Conservation (phyloP, 805 yeast genomes). For the Starmerella apis region DNA sequence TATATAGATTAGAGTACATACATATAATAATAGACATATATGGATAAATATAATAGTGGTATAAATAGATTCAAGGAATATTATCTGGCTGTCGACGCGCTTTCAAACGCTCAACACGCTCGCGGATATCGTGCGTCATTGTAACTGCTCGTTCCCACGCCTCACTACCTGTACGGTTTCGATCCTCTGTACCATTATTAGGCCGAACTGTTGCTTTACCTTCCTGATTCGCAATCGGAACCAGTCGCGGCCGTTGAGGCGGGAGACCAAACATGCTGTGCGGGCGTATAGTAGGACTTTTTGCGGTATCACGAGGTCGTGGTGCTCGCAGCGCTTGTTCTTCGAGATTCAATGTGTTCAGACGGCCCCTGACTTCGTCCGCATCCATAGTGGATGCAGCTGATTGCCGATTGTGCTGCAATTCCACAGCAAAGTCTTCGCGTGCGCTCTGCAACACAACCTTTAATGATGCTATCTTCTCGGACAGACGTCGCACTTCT, state of each 20-base stretch:
- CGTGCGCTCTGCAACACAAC: constrained; percentile 11
- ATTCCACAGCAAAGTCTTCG: constrained; percentile 11
- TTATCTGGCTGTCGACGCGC: constrained; percentile 8
- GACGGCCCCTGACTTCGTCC: constrained; percentile 10
- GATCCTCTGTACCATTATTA: not conserved
- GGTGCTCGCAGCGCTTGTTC: constrained; percentile 4
- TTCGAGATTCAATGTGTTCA: constrained; percentile 13
- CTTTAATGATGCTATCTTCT: constrained; percentile 9
- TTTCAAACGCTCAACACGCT: constrained; percentile 17
- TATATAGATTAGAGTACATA: too few species aligned
- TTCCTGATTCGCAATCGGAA: constrained; percentile 5
- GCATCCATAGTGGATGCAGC: not conserved
- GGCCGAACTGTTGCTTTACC: not conserved
- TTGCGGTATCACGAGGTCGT: not conserved
- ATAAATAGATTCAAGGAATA: constrained; percentile 3
- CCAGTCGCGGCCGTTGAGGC: constrained; percentile 1
- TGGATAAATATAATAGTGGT: not conserved
- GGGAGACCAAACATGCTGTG: not conserved
- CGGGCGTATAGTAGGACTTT: constrained; percentile 6
- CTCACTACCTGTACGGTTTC: constrained; percentile 6
- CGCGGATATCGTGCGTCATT: constrained; percentile 17
- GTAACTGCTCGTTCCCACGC: constrained; percentile 19
- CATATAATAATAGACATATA: too few species aligned
- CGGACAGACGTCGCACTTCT: constrained; percentile 7
- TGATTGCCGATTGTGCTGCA: constrained; percentile 3